Percentiles rank a stretch among this genome's conserved stretches.
Evolutionary conservation across 176 grass and related monocot species (phyloP).

Genomic region (Juncus effusus): DNA sequence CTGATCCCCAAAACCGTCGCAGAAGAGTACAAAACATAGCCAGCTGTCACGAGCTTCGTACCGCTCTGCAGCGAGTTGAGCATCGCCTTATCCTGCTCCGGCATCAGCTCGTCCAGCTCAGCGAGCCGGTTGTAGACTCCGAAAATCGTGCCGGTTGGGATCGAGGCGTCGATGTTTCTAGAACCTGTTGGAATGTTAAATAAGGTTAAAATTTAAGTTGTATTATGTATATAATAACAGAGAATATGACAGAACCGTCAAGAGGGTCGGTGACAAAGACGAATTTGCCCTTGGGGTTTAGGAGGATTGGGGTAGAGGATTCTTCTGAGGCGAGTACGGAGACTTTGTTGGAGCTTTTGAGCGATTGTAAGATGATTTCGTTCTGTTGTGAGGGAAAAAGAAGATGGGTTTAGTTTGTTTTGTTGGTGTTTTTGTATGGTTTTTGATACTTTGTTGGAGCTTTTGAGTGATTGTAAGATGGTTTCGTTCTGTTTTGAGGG

Average conservation of each 20-base stretch:
- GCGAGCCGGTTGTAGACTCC: conserved; percentile 68
- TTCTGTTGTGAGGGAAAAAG: conserved; percentile 42
- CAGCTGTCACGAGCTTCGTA: conserved; percentile 50
- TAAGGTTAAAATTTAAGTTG: no score
- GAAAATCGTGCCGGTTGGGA: conserved; percentile 93
- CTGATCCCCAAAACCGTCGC: conserved; percentile 85
- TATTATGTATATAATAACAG: no score
- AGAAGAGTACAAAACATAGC: conserved; percentile 86
- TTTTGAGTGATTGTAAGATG: conserved; percentile 58
- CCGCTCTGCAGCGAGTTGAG: conserved; percentile 84
- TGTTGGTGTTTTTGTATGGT: background rate
- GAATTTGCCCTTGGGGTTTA: conserved; percentile 45
- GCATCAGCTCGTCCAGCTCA: conserved; percentile 79
- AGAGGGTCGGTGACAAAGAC: conserved; percentile 80
- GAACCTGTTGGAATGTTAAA: conserved; percentile 14
- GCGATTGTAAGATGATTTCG: conserved; percentile 76
- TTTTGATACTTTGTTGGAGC: conserved; percentile 72
- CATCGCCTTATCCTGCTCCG: conserved; percentile 61
- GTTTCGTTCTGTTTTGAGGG: conserved; percentile 70
- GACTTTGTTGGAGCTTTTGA: conserved; percentile 76
- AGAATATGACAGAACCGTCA: conserved; percentile 34
- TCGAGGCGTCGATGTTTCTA: conserved; percentile 90
- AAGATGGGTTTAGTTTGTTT: background rate
- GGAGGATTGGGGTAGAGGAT: conserved; percentile 62
- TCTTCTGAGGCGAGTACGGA: conserved; percentile 82